Base-by-base conservation (phyloP, 106 monocot genomes). In the Dioscorea alata region DNA sequence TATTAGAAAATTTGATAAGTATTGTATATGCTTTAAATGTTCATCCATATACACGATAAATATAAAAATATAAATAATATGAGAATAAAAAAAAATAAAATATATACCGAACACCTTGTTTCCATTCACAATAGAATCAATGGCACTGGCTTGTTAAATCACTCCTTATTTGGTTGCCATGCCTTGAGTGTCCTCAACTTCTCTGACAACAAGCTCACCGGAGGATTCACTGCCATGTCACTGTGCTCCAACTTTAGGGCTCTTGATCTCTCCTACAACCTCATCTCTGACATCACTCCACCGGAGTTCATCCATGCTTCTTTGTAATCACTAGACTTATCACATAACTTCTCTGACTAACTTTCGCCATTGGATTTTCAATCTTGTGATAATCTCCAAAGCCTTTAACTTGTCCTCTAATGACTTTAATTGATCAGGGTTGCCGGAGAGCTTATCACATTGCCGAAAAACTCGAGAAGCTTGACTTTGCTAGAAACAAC, bases 291-390 rank as follows among this genome's bases (percentile, higher is more conserved):
- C 2, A 71, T 54, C 57, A 68, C 86, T 28, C 88, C 92, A 10
- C 18, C 69, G 8, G 71, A 57, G 19, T 79, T 93, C 60, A 33
- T 85, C 60, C 88, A 83, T 23, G 32, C 67, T 4, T 73, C 75
- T 23, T 14, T 93, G 67, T 64, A 17, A 19, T 59, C 57, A 17
- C 52, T 93, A 12, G 54, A 69, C 68, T 68, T 93, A 50, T 68
- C 87, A 14, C 65, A 88, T 83, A 94, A 94, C 64, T 50, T 94
- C 72, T 74, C 85, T 22, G 85, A 87, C 16, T 83, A 88, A 1
- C 79, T 94, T 72, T 83, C 87, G 17, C 59, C 9, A 0, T 88
- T 75, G 57, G 50, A 81, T 16, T 85, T 94, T 21, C 85, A 83
- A 0, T 16, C 7, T 6, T 94, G 94, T 67, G 63, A 71, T 14